These are phyloP conservation scores for Mycena filopes DNA, from an alignment of 768 basidiomycete species.

Conservation along the genomic window DNA sequence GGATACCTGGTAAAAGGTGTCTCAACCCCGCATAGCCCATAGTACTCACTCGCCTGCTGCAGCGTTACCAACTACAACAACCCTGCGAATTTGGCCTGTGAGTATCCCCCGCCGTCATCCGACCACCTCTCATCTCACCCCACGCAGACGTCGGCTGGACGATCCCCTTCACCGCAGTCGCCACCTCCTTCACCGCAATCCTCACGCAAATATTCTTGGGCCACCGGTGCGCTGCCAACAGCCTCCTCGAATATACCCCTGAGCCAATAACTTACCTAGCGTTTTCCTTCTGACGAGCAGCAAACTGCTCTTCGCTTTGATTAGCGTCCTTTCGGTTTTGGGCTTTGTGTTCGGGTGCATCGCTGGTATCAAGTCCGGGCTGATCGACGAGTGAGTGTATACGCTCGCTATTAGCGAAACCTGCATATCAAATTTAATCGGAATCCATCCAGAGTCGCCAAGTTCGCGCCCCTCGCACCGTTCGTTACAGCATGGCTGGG, in stretches of 20 bases:
- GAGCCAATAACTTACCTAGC: not conserved
- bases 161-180: slow-evolving; percentile 45
- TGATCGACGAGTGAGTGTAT: slow-evolving; percentile 39
- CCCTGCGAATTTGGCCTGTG: slow-evolving; percentile 24
- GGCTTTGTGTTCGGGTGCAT: slow-evolving; percentile 41
- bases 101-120: not conserved
- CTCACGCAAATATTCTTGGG: slow-evolving; percentile 47
- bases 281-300: slow-evolving; percentile 29
- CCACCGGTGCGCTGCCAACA: slow-evolving; percentile 31
- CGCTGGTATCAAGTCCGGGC: slow-evolving; percentile 40
- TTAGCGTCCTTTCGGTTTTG: slow-evolving; percentile 35
- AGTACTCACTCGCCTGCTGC: not conserved
- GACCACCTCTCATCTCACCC: not conserved
- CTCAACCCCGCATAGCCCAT: not conserved
- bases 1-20: slow-evolving; percentile 24
- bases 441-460: slow-evolving; percentile 32
- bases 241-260: not conserved
- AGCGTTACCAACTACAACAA: slow-evolving; percentile 35
- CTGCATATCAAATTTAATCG: no score
- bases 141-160: slow-evolving; percentile 43
- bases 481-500: slow-evolving; percentile 45
- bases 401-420: no score
- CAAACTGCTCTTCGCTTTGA: slow-evolving; percentile 33
- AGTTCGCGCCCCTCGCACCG: slow-evolving; percentile 37
- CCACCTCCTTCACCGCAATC: slow-evolving; percentile 43